phyloP scores from a whole-genome alignment of 495 filamentous ascomycete species.

The Bathelium albidoporum region DNA sequence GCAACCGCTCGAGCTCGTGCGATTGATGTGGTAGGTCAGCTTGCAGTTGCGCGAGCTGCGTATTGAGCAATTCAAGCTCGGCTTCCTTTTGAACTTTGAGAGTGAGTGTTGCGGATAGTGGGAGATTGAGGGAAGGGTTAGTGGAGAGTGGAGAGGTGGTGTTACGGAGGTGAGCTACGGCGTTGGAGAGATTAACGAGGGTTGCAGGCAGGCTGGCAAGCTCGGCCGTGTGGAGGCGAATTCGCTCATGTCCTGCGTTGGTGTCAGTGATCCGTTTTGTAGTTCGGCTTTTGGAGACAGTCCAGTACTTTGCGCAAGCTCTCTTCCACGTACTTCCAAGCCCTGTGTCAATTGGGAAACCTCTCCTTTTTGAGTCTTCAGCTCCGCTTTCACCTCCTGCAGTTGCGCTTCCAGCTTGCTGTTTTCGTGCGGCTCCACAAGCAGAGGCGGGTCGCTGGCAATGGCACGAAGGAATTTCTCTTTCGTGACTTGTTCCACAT shows the following conservation, averaged over 20 bases:
- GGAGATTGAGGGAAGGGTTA: constrained; percentile 36
- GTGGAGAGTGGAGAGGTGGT: constrained; percentile 35
- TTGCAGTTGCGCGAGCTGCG: constrained; percentile 56
- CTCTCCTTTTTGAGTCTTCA: constrained; percentile 70
- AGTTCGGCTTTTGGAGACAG: not conserved
- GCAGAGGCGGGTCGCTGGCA: constrained; percentile 74
- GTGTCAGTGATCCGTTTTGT: constrained; percentile 12
- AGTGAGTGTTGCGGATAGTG: constrained; percentile 48
- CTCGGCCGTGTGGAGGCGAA: constrained; percentile 50
- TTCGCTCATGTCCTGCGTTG: constrained; percentile 49
- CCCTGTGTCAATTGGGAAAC: constrained; percentile 61
- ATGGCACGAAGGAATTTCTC: constrained; percentile 70
- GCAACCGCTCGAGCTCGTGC: constrained; percentile 59
- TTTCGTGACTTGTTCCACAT: constrained; percentile 71
- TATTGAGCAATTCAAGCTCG: constrained; percentile 54
- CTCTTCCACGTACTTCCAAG: constrained; percentile 57
- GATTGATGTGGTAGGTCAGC: constrained; percentile 57
- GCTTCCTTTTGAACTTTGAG: constrained; percentile 50
- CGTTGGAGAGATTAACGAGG: constrained; percentile 51
- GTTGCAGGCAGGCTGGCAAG: constrained; percentile 51
- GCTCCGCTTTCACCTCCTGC: constrained; percentile 56
- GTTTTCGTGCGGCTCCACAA: constrained; percentile 75
- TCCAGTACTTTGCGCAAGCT: constrained; percentile 36
- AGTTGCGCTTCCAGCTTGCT: constrained; percentile 65
- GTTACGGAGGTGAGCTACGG: constrained; percentile 45